phyloP scores from a whole-genome alignment of 345 rosid genomes.

The Lepidium africanum region DNA sequence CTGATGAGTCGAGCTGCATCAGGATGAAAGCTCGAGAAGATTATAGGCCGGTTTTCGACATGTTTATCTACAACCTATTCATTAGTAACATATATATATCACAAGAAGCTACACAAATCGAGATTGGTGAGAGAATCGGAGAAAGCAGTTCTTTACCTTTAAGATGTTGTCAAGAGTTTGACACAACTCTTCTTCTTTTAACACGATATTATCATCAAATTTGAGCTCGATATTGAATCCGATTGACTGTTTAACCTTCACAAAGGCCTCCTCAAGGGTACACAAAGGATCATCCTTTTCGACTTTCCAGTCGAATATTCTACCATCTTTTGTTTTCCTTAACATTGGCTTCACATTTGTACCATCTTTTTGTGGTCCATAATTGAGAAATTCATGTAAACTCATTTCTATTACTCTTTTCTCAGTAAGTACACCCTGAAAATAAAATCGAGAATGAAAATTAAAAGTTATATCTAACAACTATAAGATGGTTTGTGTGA shows the following conservation, averaged over 20 bases:
- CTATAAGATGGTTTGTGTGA: not conserved
- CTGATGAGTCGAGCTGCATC: slow-evolving; percentile 48
- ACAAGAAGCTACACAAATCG: not conserved
- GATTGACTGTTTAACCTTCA: slow-evolving; percentile 32
- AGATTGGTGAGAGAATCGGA: not conserved
- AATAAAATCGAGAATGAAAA: not conserved
- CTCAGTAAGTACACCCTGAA: slow-evolving; percentile 47
- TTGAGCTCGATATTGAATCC: slow-evolving; percentile 68
- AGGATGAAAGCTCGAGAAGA: slow-evolving; percentile 70
- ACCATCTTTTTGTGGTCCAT: slow-evolving; percentile 47
- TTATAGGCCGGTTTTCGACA: slow-evolving; percentile 33
- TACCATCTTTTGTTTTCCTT: slow-evolving; percentile 56
- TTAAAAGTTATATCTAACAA: not conserved
- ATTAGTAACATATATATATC: not conserved
- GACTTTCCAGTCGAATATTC: slow-evolving; percentile 50
- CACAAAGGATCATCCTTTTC: slow-evolving; percentile 49
- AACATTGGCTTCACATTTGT: slow-evolving; percentile 35
- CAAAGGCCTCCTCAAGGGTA: slow-evolving; percentile 49
- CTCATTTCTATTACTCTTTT: slow-evolving; percentile 50
- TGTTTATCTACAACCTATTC: slow-evolving; percentile 42
- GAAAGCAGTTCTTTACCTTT: slow-evolving; percentile 19
- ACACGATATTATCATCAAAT: slow-evolving; percentile 50
- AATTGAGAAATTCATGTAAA: slow-evolving; percentile 41
- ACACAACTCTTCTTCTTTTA: slow-evolving; percentile 40
- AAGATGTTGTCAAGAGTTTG: slow-evolving; percentile 38